Conservation (phyloP, 1,284 basidiomycete genomes). For the Melampsora larici-populina region DNA sequence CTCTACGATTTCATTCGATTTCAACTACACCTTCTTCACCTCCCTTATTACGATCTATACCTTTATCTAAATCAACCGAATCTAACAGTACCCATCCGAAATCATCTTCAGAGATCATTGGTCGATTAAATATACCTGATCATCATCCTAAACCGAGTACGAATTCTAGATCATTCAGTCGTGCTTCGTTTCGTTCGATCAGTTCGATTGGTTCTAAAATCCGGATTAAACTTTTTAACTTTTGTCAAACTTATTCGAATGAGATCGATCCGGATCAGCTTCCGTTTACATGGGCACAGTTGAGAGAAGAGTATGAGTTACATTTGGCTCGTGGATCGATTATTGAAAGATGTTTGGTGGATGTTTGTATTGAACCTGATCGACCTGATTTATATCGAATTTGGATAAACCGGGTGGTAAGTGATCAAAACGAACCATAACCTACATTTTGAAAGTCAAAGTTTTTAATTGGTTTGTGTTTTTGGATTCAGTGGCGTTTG, state of each 20-base stretch:
- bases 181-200: conserved; percentile 29
- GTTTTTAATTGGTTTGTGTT: neutral
- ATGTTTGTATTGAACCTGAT: conserved; percentile 26
- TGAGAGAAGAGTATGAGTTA: conserved; percentile 32
- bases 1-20: neutral
- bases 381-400: conserved; percentile 1
- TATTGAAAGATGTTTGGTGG: conserved; percentile 38
- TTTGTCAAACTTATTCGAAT: neutral
- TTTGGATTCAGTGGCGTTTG: conserved; percentile 31
- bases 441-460: neutral
- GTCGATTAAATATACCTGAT: neutral
- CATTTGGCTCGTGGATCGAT: conserved; percentile 33
- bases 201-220: conserved; percentile 17
- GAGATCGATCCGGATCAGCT: too few species aligned
- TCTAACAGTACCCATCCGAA: neutral
- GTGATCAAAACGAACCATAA: neutral
- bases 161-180: conserved; percentile 24
- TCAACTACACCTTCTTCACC: conserved; percentile 24
- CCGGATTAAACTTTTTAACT: conserved; percentile 8
- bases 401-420: conserved; percentile 36
- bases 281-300: conserved; percentile 15
- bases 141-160: neutral
- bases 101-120: neutral
- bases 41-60: neutral
- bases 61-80: neutral